Evolutionary conservation across 2,329 filamentous ascomycete species (phyloP).

Genomic region (Zasmidium citrigriseum): DNA sequence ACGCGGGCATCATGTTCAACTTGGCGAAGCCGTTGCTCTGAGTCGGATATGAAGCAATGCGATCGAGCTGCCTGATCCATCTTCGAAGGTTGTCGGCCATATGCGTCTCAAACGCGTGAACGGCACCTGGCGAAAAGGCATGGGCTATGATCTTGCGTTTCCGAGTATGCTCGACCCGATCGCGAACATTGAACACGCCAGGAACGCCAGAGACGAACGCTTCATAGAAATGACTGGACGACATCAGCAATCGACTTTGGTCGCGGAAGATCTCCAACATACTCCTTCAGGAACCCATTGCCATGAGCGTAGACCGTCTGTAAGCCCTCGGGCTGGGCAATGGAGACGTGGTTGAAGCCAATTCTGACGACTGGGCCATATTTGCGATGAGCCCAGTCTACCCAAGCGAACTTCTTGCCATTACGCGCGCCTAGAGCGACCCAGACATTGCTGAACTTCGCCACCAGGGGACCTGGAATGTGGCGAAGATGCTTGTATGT

Average conservation of each 20-base stretch:
- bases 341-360: conserved; percentile 25
- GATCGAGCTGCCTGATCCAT: conserved; percentile 25
- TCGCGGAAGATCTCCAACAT: conserved; percentile 2
- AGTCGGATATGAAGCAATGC: conserved; percentile 16
- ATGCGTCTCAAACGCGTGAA: conserved; percentile 35
- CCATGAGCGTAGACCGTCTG: conserved; percentile 33
- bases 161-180: conserved; percentile 36
- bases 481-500: conserved; percentile 21
- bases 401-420: conserved; percentile 25
- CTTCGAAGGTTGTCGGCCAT: conserved; percentile 32
- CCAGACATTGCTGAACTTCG: conserved; percentile 27
- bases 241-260: conserved; percentile 3
- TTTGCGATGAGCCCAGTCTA: conserved; percentile 21
- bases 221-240: conserved; percentile 31
- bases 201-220: conserved; percentile 37
- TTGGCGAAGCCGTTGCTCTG: conserved; percentile 14
- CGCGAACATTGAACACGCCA: conserved; percentile 38
- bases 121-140: conserved; percentile 36
- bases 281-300: conserved; percentile 38
- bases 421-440: conserved; percentile 21
- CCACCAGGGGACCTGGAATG: conserved; percentile 24
- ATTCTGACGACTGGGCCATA: conserved; percentile 23
- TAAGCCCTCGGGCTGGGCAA: conserved; percentile 26
- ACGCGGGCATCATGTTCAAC: conserved; percentile 28
- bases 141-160: conserved; percentile 40